Percentiles rank a stretch among this genome's conserved stretches.
phyloP scores from a whole-genome alignment of 176 grass and related monocot genomes.

The Carex cristatella region DNA sequence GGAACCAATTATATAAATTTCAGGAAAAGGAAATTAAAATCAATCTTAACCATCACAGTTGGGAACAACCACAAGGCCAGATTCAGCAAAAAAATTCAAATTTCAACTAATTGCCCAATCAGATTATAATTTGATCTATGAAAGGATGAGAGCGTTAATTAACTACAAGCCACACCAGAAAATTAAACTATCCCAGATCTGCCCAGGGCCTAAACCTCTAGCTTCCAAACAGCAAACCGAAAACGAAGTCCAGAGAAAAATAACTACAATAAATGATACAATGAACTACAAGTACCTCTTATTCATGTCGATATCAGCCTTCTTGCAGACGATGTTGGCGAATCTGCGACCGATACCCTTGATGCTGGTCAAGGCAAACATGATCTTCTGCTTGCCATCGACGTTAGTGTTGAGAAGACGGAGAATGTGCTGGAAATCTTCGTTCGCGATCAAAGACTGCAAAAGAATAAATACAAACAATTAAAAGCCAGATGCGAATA shows the following conservation, averaged over 20 bases:
- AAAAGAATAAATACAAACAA: background rate
- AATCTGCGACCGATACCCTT: constrained; percentile 89
- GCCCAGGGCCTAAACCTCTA: background rate
- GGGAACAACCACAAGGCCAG: background rate
- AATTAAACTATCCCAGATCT: background rate
- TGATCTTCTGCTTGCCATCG: constrained; percentile 96
- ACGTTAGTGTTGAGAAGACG: constrained; percentile 95
- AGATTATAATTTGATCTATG: background rate
- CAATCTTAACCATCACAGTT: background rate
- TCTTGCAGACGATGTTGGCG: constrained; percentile 95
- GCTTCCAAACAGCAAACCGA: background rate
- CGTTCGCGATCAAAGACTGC: constrained; percentile 66
- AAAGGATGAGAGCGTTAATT: background rate
- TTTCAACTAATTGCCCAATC: background rate
- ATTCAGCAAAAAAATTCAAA: background rate
- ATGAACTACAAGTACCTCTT: constrained; percentile 38
- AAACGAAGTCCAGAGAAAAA: background rate
- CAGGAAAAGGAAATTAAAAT: background rate
- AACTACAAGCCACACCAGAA: background rate
- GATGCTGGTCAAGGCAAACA: constrained; percentile 85
- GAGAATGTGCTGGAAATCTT: constrained; percentile 95
- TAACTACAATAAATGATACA: background rate
- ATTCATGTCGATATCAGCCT: constrained; percentile 96
- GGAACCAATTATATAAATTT: background rate
- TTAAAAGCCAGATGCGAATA: background rate